phyloP scores from a whole-genome alignment of 2,329 filamentous ascomycete species.

The Scorias spongiosa region DNA sequence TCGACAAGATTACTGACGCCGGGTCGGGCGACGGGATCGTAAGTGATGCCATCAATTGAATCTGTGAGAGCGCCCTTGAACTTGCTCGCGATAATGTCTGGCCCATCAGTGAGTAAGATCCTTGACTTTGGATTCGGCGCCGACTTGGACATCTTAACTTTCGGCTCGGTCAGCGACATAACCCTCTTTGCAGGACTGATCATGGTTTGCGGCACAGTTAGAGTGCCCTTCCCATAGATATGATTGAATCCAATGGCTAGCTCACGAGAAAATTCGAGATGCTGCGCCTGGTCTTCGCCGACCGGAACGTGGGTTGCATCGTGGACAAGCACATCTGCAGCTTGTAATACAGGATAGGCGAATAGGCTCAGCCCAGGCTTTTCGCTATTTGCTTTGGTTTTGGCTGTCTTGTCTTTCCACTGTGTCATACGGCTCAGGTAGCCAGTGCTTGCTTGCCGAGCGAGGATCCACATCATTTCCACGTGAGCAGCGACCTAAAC shows the following conservation, averaged over 20 bases:
- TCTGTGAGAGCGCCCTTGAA: slow-evolving; percentile 66
- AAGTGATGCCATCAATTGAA: slow-evolving; percentile 49
- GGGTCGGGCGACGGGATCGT: slow-evolving; percentile 54
- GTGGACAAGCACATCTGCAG: slow-evolving; percentile 84
- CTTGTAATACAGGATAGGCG: slow-evolving; percentile 89
- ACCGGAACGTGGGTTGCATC: slow-evolving; percentile 87
- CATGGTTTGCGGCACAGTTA: slow-evolving; percentile 54
- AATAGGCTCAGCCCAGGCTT: slow-evolving; percentile 76
- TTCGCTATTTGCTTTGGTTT: slow-evolving; percentile 2
- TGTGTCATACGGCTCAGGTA: slow-evolving; percentile 98
- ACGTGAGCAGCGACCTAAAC: slow-evolving; percentile 57
- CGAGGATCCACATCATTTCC: slow-evolving; percentile 94
- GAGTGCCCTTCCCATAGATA: slow-evolving; percentile 39
- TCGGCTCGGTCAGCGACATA: slow-evolving; percentile 73
- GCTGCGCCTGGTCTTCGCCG: slow-evolving; percentile 87
- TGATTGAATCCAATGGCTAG: slow-evolving; percentile 80
- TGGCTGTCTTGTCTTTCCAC: slow-evolving; percentile 58
- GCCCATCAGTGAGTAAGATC: slow-evolving; percentile 65
- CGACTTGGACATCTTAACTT: slow-evolving; percentile 90
- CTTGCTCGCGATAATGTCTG: slow-evolving; percentile 50
- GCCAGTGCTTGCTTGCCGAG: slow-evolving; percentile 70
- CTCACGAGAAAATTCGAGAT: slow-evolving; percentile 83
- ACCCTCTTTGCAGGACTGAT: slow-evolving; percentile 70
- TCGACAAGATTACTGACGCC: slow-evolving; percentile 80
- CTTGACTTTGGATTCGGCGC: slow-evolving; percentile 54